Conservation (phyloP, 495 filamentous ascomycete genomes). For the Tuber magnatum region DNA sequence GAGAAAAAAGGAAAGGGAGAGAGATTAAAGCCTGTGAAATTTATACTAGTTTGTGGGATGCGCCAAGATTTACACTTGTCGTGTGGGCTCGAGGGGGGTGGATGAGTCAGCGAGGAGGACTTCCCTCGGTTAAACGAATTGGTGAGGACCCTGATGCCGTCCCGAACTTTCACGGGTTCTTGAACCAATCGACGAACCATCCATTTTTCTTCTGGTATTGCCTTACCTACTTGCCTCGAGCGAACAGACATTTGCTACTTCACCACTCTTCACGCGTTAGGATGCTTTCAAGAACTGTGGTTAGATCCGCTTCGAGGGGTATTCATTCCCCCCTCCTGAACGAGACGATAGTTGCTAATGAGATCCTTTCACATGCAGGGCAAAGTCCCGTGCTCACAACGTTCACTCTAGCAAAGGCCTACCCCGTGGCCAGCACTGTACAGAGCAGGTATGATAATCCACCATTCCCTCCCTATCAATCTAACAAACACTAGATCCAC, state of each 20-base stretch:
- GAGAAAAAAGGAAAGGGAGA: conserved; percentile 3
- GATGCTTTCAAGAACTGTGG: conserved; percentile 29
- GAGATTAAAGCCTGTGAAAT: neutral
- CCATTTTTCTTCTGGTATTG: neutral
- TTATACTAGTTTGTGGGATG: conserved; percentile 1
- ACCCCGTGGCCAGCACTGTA: conserved; percentile 9
- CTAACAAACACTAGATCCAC: conserved; percentile 12
- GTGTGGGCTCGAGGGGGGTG: neutral
- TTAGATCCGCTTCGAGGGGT: conserved; percentile 27
- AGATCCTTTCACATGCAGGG: conserved; percentile 3
- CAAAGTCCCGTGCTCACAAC: conserved; percentile 21
- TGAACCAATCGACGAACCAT: neutral
- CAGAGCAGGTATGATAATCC: conserved; percentile 18
- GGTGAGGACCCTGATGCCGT: neutral
- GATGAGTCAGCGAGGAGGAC: neutral
- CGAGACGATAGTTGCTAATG: neutral
- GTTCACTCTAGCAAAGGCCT: neutral
- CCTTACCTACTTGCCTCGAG: neutral
- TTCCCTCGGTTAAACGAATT: neutral
- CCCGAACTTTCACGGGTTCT: neutral
- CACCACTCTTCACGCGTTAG: neutral
- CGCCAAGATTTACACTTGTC: neutral
- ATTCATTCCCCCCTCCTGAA: conserved; percentile 13
- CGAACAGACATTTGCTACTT: neutral
- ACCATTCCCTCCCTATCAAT: conserved; percentile 10